These are phyloP conservation scores for Henckelia pumila DNA, from an alignment of 257 asterid genomes.

Conservation along the genomic window DNA sequence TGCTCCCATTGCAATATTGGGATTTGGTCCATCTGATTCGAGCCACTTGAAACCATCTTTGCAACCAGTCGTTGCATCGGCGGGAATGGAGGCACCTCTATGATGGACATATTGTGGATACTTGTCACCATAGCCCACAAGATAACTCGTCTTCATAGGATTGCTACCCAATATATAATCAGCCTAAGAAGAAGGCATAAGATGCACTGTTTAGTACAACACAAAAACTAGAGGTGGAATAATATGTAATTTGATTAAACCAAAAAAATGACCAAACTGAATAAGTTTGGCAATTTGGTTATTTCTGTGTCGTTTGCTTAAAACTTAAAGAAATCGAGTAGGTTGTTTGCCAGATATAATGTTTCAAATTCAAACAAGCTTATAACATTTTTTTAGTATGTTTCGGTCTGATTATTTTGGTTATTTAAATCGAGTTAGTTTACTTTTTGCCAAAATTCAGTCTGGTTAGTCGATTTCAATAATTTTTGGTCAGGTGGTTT, in stretches of 20 bases:
- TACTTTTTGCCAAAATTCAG: not conserved
- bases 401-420: too few species aligned
- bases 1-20: constrained; percentile 75
- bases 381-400: not conserved
- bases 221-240: not conserved
- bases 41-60: constrained; percentile 86
- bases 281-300: not conserved
- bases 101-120: constrained; percentile 86
- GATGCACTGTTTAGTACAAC: not conserved
- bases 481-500: not conserved
- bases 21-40: constrained; percentile 59
- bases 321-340: too few species aligned
- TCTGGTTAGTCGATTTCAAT: not conserved
- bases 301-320: not conserved
- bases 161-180: constrained; percentile 76
- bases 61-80: constrained; percentile 51
- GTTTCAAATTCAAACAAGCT: not conserved
- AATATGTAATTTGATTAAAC: not conserved
- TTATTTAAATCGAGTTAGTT: not conserved
- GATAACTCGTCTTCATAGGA: constrained; percentile 72
- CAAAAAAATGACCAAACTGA: not conserved
- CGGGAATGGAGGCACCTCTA: constrained; percentile 93
- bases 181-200: constrained; percentile 38
- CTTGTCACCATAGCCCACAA: constrained; percentile 76
- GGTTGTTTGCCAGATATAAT: not conserved